phyloP scores from a whole-genome alignment of 106 monocot genomes.

The Allium cepa region DNA sequence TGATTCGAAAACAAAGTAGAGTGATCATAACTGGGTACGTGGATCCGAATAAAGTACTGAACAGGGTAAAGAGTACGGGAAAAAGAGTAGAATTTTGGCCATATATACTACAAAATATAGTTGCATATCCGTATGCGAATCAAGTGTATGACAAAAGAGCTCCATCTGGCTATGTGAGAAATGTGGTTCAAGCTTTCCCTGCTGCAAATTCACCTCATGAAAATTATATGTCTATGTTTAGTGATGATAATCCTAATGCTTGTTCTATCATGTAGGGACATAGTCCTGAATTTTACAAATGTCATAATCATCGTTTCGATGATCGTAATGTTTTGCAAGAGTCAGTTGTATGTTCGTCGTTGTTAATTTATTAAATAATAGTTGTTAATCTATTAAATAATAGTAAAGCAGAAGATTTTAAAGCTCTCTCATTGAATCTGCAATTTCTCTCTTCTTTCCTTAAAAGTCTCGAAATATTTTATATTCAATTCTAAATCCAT shows the following conservation, averaged over 20 bases:
- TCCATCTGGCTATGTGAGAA: conserved; percentile 45
- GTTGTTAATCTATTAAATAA: no score
- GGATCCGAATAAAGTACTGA: conserved; percentile 39
- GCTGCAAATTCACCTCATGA: conserved; percentile 14
- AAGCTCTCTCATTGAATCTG: no score
- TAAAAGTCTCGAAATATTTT: no score
- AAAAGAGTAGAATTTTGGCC: conserved; percentile 55
- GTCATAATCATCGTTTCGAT: no score
- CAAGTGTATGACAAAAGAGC: conserved; percentile 55
- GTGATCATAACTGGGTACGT: conserved; percentile 45
- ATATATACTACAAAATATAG: conserved; percentile 41
- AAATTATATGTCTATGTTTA: neutral
- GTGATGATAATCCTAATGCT: conserved; percentile 9
- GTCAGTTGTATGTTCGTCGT: no score
- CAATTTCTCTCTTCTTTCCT: no score
- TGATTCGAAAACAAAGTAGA: conserved; percentile 41
- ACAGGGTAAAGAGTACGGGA: conserved; percentile 40
- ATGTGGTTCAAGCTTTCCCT: conserved; percentile 16
- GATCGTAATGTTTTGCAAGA: no score
- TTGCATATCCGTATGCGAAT: conserved; percentile 34
- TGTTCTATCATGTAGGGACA: conserved; percentile 41
- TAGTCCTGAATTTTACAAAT: no score
- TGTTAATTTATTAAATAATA: no score
- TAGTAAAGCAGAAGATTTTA: no score
- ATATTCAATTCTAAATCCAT: no score